Conservation (phyloP, 2,329 filamentous ascomycete species). For the Trichoderma arundinaceum region DNA sequence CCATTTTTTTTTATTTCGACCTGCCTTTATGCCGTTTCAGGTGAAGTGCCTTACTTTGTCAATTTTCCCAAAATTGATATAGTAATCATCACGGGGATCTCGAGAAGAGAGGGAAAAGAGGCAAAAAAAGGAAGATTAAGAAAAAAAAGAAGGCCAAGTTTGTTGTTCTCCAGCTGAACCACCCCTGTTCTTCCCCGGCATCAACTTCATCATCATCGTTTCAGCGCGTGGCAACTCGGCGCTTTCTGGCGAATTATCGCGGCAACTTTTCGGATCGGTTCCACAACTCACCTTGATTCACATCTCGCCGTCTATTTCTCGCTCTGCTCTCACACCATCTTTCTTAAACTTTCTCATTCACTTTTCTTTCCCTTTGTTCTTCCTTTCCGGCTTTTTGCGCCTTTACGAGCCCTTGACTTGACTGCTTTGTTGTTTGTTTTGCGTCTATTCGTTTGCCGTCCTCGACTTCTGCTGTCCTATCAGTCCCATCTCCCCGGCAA, state of each 20-base stretch:
- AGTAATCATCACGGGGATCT: too few species aligned
- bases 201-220: constrained; percentile 14
- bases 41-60: too few species aligned
- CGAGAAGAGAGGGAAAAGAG: too few species aligned
- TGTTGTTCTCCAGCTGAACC: not conserved
- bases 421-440: not conserved
- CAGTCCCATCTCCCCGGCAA: too few species aligned
- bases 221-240: constrained; percentile 29
- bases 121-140: too few species aligned
- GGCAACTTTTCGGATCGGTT: constrained; percentile 26
- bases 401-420: too few species aligned
- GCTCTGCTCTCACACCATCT: constrained; percentile 7
- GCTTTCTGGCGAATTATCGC: constrained; percentile 10
- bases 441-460: not conserved
- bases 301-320: constrained; percentile 8
- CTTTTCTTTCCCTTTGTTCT: not conserved
- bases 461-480: not conserved
- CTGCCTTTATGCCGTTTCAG: too few species aligned
- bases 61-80: too few species aligned
- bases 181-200: not conserved
- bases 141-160: not conserved
- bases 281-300: constrained; percentile 25
- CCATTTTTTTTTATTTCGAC: too few species aligned
- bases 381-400: too few species aligned
- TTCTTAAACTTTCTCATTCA: not conserved